Evolutionary conservation across 805 yeast genomes (phyloP), one percentile per base, ranked within the genome.

Genomic region (Sugiyamaella qingdaonensis): DNA sequence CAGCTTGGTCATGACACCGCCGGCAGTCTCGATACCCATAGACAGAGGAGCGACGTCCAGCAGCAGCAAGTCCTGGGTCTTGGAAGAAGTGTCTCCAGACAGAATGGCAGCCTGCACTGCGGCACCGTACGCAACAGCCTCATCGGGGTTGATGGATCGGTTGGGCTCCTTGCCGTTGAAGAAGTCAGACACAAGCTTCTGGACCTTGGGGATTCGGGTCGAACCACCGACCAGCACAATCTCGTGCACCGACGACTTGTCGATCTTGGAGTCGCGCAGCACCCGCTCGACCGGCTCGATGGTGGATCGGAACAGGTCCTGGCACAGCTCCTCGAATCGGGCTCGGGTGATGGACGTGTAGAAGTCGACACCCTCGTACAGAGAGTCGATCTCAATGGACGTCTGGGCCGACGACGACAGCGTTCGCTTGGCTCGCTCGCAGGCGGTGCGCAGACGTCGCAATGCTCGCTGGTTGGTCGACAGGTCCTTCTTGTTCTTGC

Each of bases 391-490:
- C 80, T 91, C 97, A 62, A 91, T 81, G 37, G 96, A 84, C 62
- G 97, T 88, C 78, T 90, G 96, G 61, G 97, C 89, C 56, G 96
- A 87, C 34, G 97, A 90, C 42, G 97, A 92, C 68, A 91, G 82
- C 59, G 97, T 89, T 83, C 98, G 89, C 95, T 91, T 91, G 61
- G 98, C 98, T 78, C 98, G 86, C 82, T 91, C 98, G 79, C 96
- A 90, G 66, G 97, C 97, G 64, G 97, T 91, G 84, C 97, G 87
- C 75, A 91, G 82, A 85, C 97, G 89, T 82, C 98, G 88, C 73
- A 92, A 80, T 60, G 98, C 95, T 82, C 98, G 88, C 80, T 90
- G 96, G 85, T 91, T 90, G 66, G 82, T 63, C 51, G 96, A 81
- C 62, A 92, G 77, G 73, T 92, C 98, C 82, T 89, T 88, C 86